Conservation (phyloP, 2,329 filamentous ascomycete genomes). For the Anthostomella pinea region DNA sequence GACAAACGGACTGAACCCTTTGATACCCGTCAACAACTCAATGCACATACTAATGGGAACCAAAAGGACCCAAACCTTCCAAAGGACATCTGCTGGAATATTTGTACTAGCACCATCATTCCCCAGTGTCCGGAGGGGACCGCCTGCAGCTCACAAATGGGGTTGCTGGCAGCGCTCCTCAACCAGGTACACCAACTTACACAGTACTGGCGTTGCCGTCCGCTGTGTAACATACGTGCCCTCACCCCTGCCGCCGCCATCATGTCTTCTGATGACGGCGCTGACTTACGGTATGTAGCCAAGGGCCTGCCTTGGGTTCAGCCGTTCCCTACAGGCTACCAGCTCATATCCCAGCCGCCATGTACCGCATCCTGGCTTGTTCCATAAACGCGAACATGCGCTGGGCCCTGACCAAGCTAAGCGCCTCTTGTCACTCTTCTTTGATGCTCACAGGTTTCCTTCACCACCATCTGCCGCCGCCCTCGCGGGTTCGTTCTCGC, state of each 20-base stretch:
- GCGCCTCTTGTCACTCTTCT: neutral
- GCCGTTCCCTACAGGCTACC: slow-evolving; percentile 1
- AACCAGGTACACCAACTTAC: neutral
- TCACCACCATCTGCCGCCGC: slow-evolving; percentile 12
- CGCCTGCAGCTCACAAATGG: too few species aligned
- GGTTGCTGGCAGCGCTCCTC: too few species aligned
- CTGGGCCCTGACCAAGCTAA: neutral
- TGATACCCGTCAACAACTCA: too few species aligned
- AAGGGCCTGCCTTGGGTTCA: slow-evolving; percentile 1
- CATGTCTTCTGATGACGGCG: neutral
- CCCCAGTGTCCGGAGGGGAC: too few species aligned
- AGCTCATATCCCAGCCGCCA: slow-evolving; percentile 10
- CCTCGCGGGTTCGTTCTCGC: slow-evolving; percentile 10
- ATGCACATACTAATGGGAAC: too few species aligned
- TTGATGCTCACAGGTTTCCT: slow-evolving; percentile 4
- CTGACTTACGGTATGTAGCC: neutral
- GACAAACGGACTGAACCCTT: too few species aligned
- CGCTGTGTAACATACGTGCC: neutral
- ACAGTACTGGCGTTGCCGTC: neutral
- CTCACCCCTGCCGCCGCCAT: neutral
- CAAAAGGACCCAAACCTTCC: too few species aligned
- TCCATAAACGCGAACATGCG: slow-evolving; percentile 3
- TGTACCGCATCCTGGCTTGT: too few species aligned
- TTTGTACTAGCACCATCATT: too few species aligned
- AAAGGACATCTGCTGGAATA: too few species aligned